Base-by-base conservation (phyloP, 768 basidiomycete genomes). In the Xerocomus potaroensis region DNA sequence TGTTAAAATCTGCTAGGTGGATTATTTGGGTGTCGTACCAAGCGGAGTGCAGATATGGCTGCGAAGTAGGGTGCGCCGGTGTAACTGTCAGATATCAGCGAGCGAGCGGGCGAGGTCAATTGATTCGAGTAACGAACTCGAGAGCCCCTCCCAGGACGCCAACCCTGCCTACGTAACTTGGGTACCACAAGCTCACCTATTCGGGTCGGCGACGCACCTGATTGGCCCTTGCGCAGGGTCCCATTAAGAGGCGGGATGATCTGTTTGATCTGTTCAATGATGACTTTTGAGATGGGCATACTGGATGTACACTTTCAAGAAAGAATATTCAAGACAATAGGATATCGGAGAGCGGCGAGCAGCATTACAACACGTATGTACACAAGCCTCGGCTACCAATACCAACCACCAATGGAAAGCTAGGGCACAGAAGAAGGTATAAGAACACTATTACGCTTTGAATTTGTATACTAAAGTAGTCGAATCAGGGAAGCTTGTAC, bases 11-110 rank as follows among this genome's bases (percentile, higher is more conserved):
- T 27, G 26, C 12, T 23, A 18, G 22, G 10, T 21, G 18, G 4
- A 12, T n/a, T 36, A 14, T n/a, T 35, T 43, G 31, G 44, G 21
- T 18, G 24, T 23, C 56, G 7, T 44, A 91, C 91, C 62, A 96
- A 77, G 54, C 91, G 79, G 53, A 95, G 75, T 1, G 93, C 89
- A 3, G 94, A 84, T 57, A 96, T 91, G 29, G 91, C 83, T 4
- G 93, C 88, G 63, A 97, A 98, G 75, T 83, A 99, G 0, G 96
- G 96, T 16, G 96, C 96, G 14, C 96, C 96, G 0, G 94, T 90
- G 67, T 97, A 98, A 64, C 95, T 96, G 51, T 14, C 14, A n/a
- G 30, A 9, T 38, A 19, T 37, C 33, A 18, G 27, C 41, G n/a
- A 23, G 42, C 4, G 34, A 24, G 34, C 19, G 34, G 12, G 18